Base-by-base conservation (phyloP, 495 filamentous ascomycete genomes). In the Daldinia childiae region DNA sequence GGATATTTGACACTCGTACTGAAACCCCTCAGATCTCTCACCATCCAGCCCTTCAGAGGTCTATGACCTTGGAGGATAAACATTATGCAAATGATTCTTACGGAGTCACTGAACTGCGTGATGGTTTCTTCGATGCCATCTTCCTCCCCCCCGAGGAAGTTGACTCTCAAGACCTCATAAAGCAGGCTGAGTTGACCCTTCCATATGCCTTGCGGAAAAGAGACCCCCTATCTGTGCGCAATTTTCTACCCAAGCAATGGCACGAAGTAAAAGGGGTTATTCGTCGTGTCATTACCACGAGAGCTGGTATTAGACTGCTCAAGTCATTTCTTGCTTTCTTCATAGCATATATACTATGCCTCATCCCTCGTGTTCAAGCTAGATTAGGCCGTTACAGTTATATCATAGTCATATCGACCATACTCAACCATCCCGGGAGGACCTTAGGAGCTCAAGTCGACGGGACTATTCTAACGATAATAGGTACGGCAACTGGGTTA, bases 81-180 rank as follows among this genome's bases (percentile, higher is more conserved):
- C 74, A 69, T 58, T 76, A 74, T 32, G 72, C 74, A 4, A 66
- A 72, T 29, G 72, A 73, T 32, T 66, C 84, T 4, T 88, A 87
- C 70, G 87, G 85, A 1, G 76, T 88, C 11, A 78, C 82, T 50
- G 87, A 89, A 64, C 66, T 82, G 15, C 79, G 87, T 61, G 87
- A 88, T 76, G 86, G 87, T 34, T 88, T 89, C 73, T 89, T 88
- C 65, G 87, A 89, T 75, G 84, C 86, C 6, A 72, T 84, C 6
- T 89, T 88, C 62, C 80, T 83, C 48, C 80, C 80, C 19, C 83
- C 86, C 2, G 79, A 79, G 11, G 74, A 81, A 30, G 66, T 80
- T 24, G 77, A 82, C 62, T 55, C 30, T 19, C 73, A 80, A 50
- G 70, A 66, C n/a, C 71, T 84, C 19, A 74, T 79, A 70, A 69